Percentiles rank a stretch among this genome's conserved stretches.
phyloP scores from a whole-genome alignment of 352 stramenopile genomes.

The Globisporangium nodosum region DNA sequence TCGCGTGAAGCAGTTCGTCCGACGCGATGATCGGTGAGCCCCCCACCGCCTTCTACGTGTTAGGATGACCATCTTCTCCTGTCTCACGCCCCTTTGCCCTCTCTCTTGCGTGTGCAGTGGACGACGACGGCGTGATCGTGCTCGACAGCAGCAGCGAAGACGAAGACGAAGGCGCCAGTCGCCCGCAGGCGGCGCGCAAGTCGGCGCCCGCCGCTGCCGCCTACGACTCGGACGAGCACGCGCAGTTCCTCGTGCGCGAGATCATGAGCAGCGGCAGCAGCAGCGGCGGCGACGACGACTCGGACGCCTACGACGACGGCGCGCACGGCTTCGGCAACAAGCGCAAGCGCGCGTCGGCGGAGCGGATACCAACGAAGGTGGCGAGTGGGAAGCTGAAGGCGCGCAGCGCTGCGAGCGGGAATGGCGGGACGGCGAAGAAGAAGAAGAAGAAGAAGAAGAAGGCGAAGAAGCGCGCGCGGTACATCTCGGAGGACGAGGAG shows the following conservation, averaged over 20 bases:
- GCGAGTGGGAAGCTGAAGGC: background rate
- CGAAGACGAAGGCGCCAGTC: background rate
- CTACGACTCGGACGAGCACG: slow-evolving; percentile 13
- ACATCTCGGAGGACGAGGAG: background rate
- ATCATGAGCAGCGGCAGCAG: slow-evolving; percentile 9
- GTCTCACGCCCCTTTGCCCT: background rate
- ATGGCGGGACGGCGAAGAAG: background rate
- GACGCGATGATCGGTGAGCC: background rate
- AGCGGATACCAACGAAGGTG: slow-evolving; percentile 1
- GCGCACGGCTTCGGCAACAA: slow-evolving; percentile 8
- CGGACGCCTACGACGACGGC: slow-evolving; percentile 7
- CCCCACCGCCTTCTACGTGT: background rate
- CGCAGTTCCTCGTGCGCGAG: slow-evolving; percentile 12
- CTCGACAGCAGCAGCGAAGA: slow-evolving; percentile 12
- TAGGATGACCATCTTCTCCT: background rate
- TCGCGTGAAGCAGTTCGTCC: background rate
- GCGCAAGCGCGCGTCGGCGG: slow-evolving; percentile 6
- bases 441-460: background rate
- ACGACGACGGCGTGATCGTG: slow-evolving; percentile 15
- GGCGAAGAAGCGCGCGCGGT: background rate
- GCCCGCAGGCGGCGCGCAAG: slow-evolving; percentile 7
- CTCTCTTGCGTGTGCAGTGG: slow-evolving; percentile 7
- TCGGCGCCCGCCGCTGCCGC: background rate
- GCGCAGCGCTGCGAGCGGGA: background rate
- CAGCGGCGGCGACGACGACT: background rate